Evolutionary conservation across 495 filamentous ascomycete genomes (phyloP), one percentile per base, ranked within the genome.

Genomic region (Lepidopterella palustris): DNA sequence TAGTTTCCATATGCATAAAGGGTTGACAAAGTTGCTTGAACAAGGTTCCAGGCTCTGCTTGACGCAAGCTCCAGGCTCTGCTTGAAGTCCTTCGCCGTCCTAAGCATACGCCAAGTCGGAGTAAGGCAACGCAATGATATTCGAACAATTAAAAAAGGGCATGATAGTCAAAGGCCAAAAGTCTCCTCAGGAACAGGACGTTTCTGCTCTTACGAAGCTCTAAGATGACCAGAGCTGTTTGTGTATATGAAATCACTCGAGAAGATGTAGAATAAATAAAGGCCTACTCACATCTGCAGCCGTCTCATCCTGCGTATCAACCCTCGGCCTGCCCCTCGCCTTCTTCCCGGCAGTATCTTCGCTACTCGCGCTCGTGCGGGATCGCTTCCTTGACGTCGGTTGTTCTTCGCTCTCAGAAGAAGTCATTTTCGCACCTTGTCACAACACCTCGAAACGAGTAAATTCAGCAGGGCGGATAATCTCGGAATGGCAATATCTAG

Each of bases 301-400:
- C 10, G 71, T 86, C 68, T 87, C 84, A 71, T 89, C 85, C 59
- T 84, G 82, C 23, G 80, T 81, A 57, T 89, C 83, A 26, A 90
- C 70, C n/a, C 87, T 74, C 5, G 87, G 87, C 39, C 87, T 77
- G 4, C 87, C 87, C 58, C 87, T 59, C 32, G 68, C 60, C 56
- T 67, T 71, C 47, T 70, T 72, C 13, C 57, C 66, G n/a, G 59
- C 59, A 42, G 57, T 60, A 54, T 62, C 53, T 9, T 60, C 58
- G 20, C 28, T 57, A 39, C 45, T 54, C 2, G 15, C 39, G 48
- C 55, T 59, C 23, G 54, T 64, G 51, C 60, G 59, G 18, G 58
- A 58, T 4, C 66, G 55, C 55, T 69, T 69, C 45, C 63, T 63
- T 26, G 60, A 23, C 9, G 31, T 45, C 45, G 52, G 26, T 51